These are phyloP conservation scores for Xylaria sp. DNA, from an alignment of 2,329 filamentous ascomycete genomes.

Conservation along the genomic window DNA sequence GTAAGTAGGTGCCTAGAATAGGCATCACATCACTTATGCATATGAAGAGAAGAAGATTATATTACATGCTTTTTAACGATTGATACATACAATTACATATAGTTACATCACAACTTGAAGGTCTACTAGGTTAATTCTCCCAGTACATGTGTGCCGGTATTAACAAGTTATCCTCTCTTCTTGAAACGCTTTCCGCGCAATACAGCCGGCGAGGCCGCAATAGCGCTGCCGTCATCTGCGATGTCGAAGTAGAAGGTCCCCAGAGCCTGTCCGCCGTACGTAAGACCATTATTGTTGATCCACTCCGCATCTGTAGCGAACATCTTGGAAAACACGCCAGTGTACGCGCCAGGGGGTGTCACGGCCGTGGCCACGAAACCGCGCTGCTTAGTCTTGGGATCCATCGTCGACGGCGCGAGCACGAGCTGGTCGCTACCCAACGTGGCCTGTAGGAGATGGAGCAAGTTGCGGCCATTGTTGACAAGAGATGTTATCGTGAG, in stretches of 20 bases:
- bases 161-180: conserved; percentile 5
- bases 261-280: conserved; percentile 40
- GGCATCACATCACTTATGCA: too few species aligned
- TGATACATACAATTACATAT: neutral
- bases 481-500: conserved; percentile 40
- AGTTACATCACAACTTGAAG: neutral
- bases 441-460: conserved; percentile 8
- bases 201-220: conserved; percentile 33
- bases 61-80: neutral
- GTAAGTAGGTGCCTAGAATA: too few species aligned
- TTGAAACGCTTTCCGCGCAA: conserved; percentile 30
- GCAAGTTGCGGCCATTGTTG: conserved; percentile 30
- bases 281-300: conserved; percentile 34
- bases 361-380: conserved; percentile 37
- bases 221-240: conserved; percentile 36
- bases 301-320: conserved; percentile 39
- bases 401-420: conserved; percentile 34
- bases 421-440: conserved; percentile 27
- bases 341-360: conserved; percentile 2
- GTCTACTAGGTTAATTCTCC: neutral
- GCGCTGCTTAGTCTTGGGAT: conserved; percentile 26
- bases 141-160: neutral
- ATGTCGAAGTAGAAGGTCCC: conserved; percentile 43
- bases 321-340: conserved; percentile 40
- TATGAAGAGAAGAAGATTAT: neutral